These are phyloP conservation scores for Leavenworthia alabamica DNA, from an alignment of 345 rosid genomes.

Conservation along the genomic window DNA sequence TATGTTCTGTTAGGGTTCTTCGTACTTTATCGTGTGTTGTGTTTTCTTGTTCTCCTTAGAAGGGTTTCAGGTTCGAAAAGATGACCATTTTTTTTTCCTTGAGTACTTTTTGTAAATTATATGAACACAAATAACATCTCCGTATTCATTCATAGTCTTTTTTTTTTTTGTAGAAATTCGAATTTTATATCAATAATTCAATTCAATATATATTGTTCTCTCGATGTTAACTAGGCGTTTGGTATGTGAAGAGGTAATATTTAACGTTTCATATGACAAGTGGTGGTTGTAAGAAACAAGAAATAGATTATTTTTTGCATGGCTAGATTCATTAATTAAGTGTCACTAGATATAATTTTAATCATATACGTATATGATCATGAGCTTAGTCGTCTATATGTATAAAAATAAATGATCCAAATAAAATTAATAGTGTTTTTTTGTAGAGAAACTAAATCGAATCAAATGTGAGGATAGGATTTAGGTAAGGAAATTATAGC, in stretches of 20 bases:
- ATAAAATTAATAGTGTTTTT: not conserved
- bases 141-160: not conserved
- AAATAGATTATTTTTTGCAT: not conserved
- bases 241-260: conserved; percentile 14
- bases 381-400: not conserved
- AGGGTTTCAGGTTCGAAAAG: conserved; percentile 73
- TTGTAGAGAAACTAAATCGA: not conserved
- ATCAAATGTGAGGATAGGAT: not conserved
- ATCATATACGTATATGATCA: not conserved
- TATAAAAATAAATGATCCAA: not conserved
- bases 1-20: conserved; percentile 78
- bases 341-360: not conserved
- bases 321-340: not conserved
- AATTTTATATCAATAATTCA: not conserved
- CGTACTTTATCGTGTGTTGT: conserved; percentile 69
- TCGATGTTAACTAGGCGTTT: conserved; percentile 6
- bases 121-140: not conserved
- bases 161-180: not conserved
- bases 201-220: conserved; percentile 16
- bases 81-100: conserved; percentile 7
- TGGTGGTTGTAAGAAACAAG: not conserved
- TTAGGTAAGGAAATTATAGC: conserved; percentile 1
- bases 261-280: conserved; percentile 5
- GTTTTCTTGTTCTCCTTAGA: conserved; percentile 61
- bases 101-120: not conserved